A percentile compares a stretch with the other conserved stretches of the same genome.
Conservation (phyloP, 179 eudicot species). For the Beta lomatogona region DNA sequence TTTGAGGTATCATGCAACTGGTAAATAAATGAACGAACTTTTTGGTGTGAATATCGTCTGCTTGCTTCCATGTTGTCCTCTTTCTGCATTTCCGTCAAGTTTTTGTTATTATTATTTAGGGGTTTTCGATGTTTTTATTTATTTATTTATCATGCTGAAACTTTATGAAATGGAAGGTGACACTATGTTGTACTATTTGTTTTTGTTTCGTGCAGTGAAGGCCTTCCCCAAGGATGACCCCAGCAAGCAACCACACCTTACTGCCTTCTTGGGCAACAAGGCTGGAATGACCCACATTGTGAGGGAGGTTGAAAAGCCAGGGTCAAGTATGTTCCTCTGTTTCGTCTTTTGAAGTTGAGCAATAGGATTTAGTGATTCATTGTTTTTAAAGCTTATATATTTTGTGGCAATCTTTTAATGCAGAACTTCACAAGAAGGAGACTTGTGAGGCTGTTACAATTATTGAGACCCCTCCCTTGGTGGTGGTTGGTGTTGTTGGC, state of each 20-base stretch:
- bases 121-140: background rate
- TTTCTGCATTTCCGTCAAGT: background rate
- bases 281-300: conserved; percentile 98
- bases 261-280: conserved; percentile 91
- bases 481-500: conserved; percentile 76
- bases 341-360: background rate
- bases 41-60: too few species aligned
- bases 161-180: background rate
- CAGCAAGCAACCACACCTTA: conserved; percentile 60
- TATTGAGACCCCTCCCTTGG: conserved; percentile 82
- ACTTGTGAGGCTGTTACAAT: conserved; percentile 84
- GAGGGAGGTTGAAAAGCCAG: conserved; percentile 91
- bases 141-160: background rate
- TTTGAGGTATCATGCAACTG: too few species aligned
- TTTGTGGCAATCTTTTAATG: background rate
- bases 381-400: too few species aligned
- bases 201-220: conserved; percentile 56
- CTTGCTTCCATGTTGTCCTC: background rate
- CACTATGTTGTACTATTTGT: background rate
- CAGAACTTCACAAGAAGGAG: conserved; percentile 85
- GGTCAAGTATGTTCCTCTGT: conserved; percentile 57
- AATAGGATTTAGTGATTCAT: background rate
- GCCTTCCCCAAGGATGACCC: conserved; percentile 84
- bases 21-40: too few species aligned
- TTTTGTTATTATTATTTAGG: background rate